Evolutionary conservation across 2,329 filamentous ascomycete genomes (phyloP), one percentile per base, ranked within the genome.

Genomic region (Neofusicoccum sp.): DNA sequence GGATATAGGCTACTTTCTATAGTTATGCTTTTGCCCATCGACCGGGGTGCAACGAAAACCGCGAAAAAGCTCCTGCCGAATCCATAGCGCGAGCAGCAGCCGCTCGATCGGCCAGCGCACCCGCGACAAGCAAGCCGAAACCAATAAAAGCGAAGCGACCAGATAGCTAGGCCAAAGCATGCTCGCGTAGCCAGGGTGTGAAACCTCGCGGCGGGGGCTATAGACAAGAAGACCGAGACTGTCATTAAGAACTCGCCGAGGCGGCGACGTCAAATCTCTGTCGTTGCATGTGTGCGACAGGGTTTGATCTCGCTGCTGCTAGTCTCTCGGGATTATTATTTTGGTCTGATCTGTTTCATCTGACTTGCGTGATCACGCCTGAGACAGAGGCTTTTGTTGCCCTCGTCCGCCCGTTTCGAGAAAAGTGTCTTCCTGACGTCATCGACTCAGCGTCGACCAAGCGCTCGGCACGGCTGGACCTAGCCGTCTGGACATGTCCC

Each of bases 11-110:
- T 31, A 40, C 38, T 38, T 11, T 44, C 51, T 56, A 56, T 56
- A 56, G 51, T 56, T 56, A 43, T 56, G 49, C 49, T 54, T 54
- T 54, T 41, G 51, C 38, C 6, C 38, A 56, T 56, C 36, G 51
- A 24, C 51, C n/a, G 28, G 51, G 51, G 38, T 43, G 30, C 51
- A 34, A 56, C 51, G 51, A 56, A 33, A 43, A 43, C 28, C 36
- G 14, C n/a, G 28, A 24, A 41, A 53, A 41, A 20, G 51, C 51
- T 43, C 34, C 51, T 56, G 38, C 51, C 36, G 36, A 56, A 41
- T 30, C 31, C 49, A 40, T 30, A 47, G 43, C 43, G 9, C 43
- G 9, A 8, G 14, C 24, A 14, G 36, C 8, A 11, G 3, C 12
- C 30, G 43, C 43, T 11, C 43, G 12, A n/a, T n/a, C 40, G 11